Percentiles rank a stretch among this genome's conserved stretches.
Conservation (phyloP, 2,329 filamentous ascomycete species). For the Calonectria pseudoturangicola region DNA sequence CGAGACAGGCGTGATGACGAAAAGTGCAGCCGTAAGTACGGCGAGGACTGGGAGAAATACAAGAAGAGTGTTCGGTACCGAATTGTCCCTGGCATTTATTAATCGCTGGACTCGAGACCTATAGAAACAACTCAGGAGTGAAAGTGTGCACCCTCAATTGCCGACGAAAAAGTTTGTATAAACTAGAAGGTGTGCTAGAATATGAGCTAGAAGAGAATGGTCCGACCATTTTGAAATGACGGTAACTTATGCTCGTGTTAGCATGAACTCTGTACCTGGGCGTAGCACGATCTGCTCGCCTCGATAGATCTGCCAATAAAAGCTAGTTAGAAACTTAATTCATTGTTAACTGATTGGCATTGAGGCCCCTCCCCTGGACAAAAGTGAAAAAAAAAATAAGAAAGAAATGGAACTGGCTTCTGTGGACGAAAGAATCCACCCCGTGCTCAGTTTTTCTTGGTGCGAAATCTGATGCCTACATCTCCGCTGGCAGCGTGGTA, state of each 20-base stretch:
- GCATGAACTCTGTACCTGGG: constrained; percentile 21
- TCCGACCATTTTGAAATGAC: constrained; percentile 1
- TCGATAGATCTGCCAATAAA: constrained; percentile 22
- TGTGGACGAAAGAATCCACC: background rate
- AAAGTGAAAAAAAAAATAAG: background rate
- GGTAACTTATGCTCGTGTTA: background rate
- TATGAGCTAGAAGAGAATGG: background rate
- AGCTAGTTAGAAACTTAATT: constrained; percentile 22
- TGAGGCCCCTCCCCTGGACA: too few relatives aligned
- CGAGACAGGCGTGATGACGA: constrained; percentile 91
- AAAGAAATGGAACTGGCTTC: background rate
- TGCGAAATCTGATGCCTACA: background rate
- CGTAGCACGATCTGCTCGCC: constrained; percentile 37
- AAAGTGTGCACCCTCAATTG: background rate
- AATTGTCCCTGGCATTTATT: constrained; percentile 92
- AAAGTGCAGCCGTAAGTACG: constrained; percentile 94
- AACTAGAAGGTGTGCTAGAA: constrained; percentile 6
- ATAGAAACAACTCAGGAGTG: background rate
- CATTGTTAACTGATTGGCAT: constrained; percentile 32
- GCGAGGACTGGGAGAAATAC: constrained; percentile 93
- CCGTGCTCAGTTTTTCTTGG: background rate
- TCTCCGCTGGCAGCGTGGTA: constrained; percentile 5
- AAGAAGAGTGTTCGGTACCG: constrained; percentile 86
- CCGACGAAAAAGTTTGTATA: background rate
- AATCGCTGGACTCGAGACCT: constrained; percentile 39